phyloP scores from a whole-genome alignment of 768 basidiomycete species.

The Termitomyces sp. region DNA sequence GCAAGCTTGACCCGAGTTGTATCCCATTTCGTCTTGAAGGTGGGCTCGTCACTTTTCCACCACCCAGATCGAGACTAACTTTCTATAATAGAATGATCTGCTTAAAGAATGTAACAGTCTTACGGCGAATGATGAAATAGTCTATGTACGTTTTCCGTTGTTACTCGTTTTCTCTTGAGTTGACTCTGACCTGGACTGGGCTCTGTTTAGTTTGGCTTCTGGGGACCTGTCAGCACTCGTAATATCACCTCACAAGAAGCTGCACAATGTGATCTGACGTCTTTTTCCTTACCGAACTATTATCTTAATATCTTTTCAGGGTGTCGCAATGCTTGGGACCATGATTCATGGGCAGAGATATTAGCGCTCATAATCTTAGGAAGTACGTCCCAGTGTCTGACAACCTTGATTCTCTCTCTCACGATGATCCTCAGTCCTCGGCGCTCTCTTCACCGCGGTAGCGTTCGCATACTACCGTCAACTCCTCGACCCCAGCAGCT shows the following conservation, averaged over 20 bases:
- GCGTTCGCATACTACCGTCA: conserved; percentile 77
- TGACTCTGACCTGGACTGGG: neutral
- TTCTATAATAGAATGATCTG: conserved; percentile 46
- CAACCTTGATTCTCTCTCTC: neutral
- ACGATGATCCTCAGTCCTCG: conserved; percentile 39
- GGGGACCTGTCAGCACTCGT: conserved; percentile 39
- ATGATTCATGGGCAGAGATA: conserved; percentile 68
- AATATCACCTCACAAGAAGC: conserved; percentile 39
- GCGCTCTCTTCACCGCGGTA: conserved; percentile 58
- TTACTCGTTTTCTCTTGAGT: neutral
- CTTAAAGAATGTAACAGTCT: conserved; percentile 51
- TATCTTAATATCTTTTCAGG: conserved; percentile 35
- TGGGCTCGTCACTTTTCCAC: conserved; percentile 18
- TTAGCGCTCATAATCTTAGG: conserved; percentile 56
- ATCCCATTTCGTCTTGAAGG: conserved; percentile 70
- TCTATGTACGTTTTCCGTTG: conserved; percentile 31
- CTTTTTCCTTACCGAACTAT: neutral
- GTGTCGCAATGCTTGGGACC: conserved; percentile 59
- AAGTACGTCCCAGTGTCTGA: conserved; percentile 37
- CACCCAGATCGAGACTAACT: neutral
- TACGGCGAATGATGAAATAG: conserved; percentile 30
- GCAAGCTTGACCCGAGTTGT: conserved; percentile 54
- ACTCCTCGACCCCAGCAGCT: conserved; percentile 61
- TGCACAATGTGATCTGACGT: conserved; percentile 35
- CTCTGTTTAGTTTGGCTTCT: conserved; percentile 46